Evolutionary conservation across 768 basidiomycete species (phyloP), one percentile per base, ranked within the genome.

Genomic region (Pulveroboletus frians): DNA sequence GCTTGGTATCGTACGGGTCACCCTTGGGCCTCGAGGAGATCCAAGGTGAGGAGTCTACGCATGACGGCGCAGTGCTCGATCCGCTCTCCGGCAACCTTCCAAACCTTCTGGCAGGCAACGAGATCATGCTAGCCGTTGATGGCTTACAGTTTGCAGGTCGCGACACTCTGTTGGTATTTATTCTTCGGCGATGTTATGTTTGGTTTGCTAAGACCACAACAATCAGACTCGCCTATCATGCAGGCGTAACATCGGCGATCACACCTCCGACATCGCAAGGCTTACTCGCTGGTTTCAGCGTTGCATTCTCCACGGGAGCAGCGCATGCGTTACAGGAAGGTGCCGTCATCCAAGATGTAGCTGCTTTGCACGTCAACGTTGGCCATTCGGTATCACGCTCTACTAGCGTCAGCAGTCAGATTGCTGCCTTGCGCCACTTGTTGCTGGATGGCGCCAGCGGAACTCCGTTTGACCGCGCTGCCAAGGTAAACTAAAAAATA

Each of bases 371-470:
- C 51, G 66, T 93, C 54, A 57, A 70, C 13, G 62, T 92, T 38
- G 64, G 72, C 5, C 79, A 80, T 58, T 69, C 69, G 18, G 46
- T 41, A 34, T 67, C 68, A 7, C 59, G 64, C 4, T 62, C 55
- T 3, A 45, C 75, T 0, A 86, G 88, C 51, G 74, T 91, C 27
- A 91, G 91, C 66, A 86, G 84, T n/a, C 82, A 92, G 56, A 83
- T 95, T 52, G 84, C 84, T 13, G 73, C 80, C 4, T 69, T 96
- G 39, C 77, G 92, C 1, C 71, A 76, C 8, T 69, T 92, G 34
- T 71, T 95, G 8, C 69, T 84, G 9, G 71, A 58, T 11, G 46
- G 50, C 10, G 32, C 47, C 11, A 39, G 39, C 4, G 54, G 52
- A 29, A 48, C 54, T 21, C 55, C 56, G 3, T 76, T 84, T 60